Conservation (phyloP, 257 asterid genomes). For the Nicotiana noctiflora region DNA sequence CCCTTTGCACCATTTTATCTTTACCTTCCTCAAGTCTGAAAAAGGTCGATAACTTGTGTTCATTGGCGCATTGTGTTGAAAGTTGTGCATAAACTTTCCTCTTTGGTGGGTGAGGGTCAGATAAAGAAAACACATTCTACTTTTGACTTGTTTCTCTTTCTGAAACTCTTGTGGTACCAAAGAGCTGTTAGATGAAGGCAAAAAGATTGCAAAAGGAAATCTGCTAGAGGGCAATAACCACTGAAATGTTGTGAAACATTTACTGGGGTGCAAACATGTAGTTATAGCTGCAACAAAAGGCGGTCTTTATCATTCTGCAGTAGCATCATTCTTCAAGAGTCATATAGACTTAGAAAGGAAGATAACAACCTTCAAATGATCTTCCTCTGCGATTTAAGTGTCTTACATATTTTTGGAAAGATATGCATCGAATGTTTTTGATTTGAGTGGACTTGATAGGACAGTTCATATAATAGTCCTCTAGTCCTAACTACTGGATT, state of each 20-base stretch:
- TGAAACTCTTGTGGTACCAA: not conserved
- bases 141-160: not conserved
- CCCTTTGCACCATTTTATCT: not conserved
- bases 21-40: not conserved
- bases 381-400: not conserved
- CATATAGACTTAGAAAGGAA: not conserved
- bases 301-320: not conserved
- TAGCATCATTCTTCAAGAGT: not conserved
- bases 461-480: not conserved
- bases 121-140: not conserved
- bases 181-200: not conserved
- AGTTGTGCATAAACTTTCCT: not conserved
- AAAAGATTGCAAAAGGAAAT: not conserved
- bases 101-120: not conserved
- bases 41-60: not conserved
- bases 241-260: not conserved
- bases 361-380: not conserved
- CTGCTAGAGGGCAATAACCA: not conserved
- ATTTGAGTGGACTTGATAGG: not conserved
- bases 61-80: not conserved
- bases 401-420: not conserved
- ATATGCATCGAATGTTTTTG: not conserved
- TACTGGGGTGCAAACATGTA: not conserved
- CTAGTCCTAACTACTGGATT: not conserved
- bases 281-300: not conserved